Evolutionary conservation across 306 rosid species (phyloP).

Genomic region (Albizia julibrissin): DNA sequence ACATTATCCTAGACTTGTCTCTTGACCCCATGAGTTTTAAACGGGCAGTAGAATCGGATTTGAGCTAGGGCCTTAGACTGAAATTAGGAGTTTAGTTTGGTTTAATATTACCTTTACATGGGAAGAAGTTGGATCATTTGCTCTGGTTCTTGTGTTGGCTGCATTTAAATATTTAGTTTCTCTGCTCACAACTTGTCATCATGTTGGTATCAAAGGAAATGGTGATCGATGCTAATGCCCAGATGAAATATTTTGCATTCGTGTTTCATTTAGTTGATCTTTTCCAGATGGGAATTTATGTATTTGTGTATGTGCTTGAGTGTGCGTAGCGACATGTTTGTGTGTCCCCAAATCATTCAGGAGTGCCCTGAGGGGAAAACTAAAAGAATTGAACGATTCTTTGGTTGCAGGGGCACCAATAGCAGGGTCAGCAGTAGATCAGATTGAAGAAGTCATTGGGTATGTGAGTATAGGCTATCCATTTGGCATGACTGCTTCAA

Average conservation of each 20-base stretch:
- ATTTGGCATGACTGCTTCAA: slow-evolving; percentile 82
- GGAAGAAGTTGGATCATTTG: slow-evolving; percentile 3
- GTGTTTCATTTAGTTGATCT: neutral
- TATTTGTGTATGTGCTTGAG: neutral
- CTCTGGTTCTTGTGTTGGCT: neutral
- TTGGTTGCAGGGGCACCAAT: slow-evolving; percentile 78
- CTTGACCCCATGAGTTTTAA: neutral
- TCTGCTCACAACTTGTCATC: neutral
- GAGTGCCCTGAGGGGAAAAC: neutral
- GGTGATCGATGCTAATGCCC: neutral
- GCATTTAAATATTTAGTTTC: neutral
- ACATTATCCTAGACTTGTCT: neutral
- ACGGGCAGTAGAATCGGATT: neutral
- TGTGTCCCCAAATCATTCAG: slow-evolving; percentile 4
- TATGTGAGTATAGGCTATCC: slow-evolving; percentile 93
- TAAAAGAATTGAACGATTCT: neutral
- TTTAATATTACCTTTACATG: neutral
- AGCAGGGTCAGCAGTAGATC: slow-evolving; percentile 91
- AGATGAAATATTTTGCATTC: neutral
- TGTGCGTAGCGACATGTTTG: neutral
- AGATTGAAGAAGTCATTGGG: slow-evolving; percentile 77
- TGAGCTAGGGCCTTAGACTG: neutral
- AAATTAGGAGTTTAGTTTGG: neutral
- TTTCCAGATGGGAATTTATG: neutral
- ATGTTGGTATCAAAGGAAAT: slow-evolving; percentile 13